Percentiles rank a stretch among this genome's conserved stretches.
Conservation (phyloP, 768 basidiomycete species). For the Mycena belliarum region DNA sequence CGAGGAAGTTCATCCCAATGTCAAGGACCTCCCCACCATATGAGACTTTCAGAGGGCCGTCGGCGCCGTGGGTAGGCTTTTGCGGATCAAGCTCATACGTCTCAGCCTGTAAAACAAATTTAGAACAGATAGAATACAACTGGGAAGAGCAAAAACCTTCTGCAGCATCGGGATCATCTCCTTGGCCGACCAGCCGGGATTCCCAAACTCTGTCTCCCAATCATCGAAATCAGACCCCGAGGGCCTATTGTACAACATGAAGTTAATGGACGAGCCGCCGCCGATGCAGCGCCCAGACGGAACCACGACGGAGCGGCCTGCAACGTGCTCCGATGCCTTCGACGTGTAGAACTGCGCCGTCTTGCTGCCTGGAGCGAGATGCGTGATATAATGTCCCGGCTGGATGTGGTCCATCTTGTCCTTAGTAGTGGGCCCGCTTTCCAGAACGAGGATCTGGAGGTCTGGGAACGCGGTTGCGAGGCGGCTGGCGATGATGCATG, state of each 20-base stretch:
- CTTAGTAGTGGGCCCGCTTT: conserved; percentile 39
- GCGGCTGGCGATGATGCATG: conserved; percentile 41
- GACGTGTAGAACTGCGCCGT: conserved; percentile 35
- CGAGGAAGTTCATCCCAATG: neutral
- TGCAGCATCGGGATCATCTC: conserved; percentile 28
- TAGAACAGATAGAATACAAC: too few relatives aligned
- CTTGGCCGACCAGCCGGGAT: conserved; percentile 27
- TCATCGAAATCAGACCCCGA: conserved; percentile 31
- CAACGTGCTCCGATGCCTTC: conserved; percentile 28
- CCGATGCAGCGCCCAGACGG: conserved; percentile 40
- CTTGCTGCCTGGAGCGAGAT: conserved; percentile 33
- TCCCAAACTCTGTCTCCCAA: conserved; percentile 25
- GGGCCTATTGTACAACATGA: conserved; percentile 25
- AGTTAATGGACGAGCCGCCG: conserved; percentile 28
- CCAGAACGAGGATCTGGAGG: conserved; percentile 44
- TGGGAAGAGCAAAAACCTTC: conserved; percentile 12
- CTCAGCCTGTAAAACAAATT: conserved; percentile 23
- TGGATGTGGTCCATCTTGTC: conserved; percentile 37
- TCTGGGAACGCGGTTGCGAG: conserved; percentile 37
- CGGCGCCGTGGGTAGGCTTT: conserved; percentile 36
- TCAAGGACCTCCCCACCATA: neutral
- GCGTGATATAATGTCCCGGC: conserved; percentile 34
- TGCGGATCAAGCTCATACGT: conserved; percentile 32
- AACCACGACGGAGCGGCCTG: conserved; percentile 31
- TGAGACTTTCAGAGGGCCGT: conserved; percentile 32